Percentiles rank a stretch among this genome's conserved stretches.
Conservation (phyloP, 805 yeast species). For the Kodamaea kaohsiungensis region DNA sequence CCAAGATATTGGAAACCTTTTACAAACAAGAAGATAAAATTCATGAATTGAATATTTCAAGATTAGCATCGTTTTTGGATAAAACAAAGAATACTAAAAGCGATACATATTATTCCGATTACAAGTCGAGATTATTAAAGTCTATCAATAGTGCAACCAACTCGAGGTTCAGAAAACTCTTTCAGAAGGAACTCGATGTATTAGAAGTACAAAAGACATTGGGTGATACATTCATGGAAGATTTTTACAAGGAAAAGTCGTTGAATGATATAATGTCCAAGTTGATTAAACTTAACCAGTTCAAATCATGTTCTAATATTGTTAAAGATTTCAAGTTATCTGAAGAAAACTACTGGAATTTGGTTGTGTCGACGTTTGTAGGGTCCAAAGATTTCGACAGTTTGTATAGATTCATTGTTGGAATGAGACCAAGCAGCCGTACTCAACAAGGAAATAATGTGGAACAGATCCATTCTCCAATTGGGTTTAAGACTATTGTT, state of each 20-base stretch:
- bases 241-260: constrained; percentile 30
- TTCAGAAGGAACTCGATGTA: constrained; percentile 31
- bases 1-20: constrained; percentile 26
- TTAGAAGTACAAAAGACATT: constrained; percentile 34
- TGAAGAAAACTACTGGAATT: constrained; percentile 57
- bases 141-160: constrained; percentile 21
- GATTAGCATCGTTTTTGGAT: constrained; percentile 19
- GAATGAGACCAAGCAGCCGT: constrained; percentile 9
- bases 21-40: constrained; percentile 33
- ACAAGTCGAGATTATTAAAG: constrained; percentile 25
- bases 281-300: constrained; percentile 45
- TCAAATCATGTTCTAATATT: constrained; percentile 48
- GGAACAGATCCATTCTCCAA: constrained; percentile 56
- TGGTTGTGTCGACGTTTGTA: constrained; percentile 50
- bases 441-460: constrained; percentile 43
- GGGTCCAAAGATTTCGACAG: constrained; percentile 54
- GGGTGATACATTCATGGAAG: constrained; percentile 33
- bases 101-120: constrained; percentile 22
- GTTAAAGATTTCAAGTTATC: constrained; percentile 55
- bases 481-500: constrained; percentile 69
- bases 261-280: constrained; percentile 25
- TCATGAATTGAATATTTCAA: constrained; percentile 18
- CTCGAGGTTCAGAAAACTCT: constrained; percentile 20
- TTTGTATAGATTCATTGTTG: constrained; percentile 39
- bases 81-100: constrained; percentile 5